These are phyloP conservation scores for Trichoderma sp. DNA, from an alignment of 2,329 filamentous ascomycete species.

Conservation along the genomic window DNA sequence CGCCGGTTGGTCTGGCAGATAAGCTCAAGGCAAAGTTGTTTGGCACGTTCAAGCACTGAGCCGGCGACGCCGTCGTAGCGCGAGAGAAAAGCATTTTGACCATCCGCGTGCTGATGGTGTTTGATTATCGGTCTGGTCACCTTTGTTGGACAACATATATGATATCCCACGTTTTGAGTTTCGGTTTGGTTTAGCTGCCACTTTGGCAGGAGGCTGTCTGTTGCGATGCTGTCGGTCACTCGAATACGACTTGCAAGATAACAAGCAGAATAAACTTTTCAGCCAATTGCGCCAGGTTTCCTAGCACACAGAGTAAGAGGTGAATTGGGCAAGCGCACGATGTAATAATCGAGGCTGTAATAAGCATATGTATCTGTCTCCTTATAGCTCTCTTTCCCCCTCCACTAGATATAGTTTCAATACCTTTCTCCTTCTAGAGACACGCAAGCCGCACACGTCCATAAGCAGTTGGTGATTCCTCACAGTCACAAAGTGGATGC, in stretches of 20 bases:
- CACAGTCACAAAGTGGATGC: neutral
- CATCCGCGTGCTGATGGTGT: neutral
- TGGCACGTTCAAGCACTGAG: slow-evolving; percentile 46
- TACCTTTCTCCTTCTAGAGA: neutral
- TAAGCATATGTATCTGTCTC: neutral
- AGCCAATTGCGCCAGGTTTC: neutral
- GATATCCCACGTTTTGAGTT: slow-evolving; percentile 13
- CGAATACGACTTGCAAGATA: neutral
- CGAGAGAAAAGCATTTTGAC: neutral
- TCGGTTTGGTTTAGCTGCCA: neutral
- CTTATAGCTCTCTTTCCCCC: neutral
- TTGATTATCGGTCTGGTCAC: neutral
- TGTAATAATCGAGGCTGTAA: neutral
- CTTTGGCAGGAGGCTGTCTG: too few species aligned
- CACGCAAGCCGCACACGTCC: neutral
- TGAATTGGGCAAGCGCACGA: neutral
- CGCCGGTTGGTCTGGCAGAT: slow-evolving; percentile 48
- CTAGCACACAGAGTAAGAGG: neutral
- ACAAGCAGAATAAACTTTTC: slow-evolving; percentile 1
- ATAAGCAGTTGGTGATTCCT: neutral
- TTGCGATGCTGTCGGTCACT: neutral
- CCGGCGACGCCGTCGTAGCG: neutral
- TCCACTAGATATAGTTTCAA: neutral
- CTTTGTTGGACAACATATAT: slow-evolving; percentile 1
- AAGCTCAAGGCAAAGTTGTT: slow-evolving; percentile 57